Conservation (phyloP, 2,329 filamentous ascomycete species). For the Myriosclerotinia scirpicola region DNA sequence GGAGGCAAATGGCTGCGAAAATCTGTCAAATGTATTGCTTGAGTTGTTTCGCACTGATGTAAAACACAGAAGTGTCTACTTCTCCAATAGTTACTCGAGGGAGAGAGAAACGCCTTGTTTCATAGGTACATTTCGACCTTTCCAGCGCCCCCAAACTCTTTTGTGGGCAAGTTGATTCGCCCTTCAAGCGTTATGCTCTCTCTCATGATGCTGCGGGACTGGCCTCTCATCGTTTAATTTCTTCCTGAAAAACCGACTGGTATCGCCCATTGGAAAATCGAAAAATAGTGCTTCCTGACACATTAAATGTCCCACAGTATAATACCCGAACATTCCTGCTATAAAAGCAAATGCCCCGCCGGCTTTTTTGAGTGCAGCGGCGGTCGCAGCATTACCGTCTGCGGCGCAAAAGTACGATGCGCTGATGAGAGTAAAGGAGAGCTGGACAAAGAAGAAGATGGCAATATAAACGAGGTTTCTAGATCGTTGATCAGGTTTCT, state of each 20-base stretch:
- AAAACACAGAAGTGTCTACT: not conserved
- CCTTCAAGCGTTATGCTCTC: not conserved
- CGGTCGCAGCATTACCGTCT: slow-evolving; percentile 43
- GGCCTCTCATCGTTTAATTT: slow-evolving; percentile 29
- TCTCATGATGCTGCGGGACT: not conserved
- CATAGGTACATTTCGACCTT: not conserved
- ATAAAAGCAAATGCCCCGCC: slow-evolving; percentile 27
- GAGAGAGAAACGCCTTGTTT: not conserved
- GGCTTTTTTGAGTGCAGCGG: slow-evolving; percentile 38
- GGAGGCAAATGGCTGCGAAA: not conserved
- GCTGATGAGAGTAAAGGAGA: slow-evolving; percentile 47
- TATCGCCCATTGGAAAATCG: slow-evolving; percentile 47
- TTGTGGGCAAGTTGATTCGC: too few species aligned
- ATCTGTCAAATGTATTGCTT: not conserved
- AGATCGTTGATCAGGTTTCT: not conserved
- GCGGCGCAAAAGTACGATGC: slow-evolving; percentile 49
- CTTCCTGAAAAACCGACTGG: slow-evolving; percentile 44
- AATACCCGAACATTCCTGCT: slow-evolving; percentile 49
- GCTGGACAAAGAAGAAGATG: slow-evolving; percentile 50
- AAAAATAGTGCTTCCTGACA: slow-evolving; percentile 44
- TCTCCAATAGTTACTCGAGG: not conserved
- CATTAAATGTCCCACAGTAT: slow-evolving; percentile 47
- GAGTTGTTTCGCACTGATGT: not conserved
- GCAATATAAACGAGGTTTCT: slow-evolving; percentile 49
- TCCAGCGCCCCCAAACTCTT: not conserved